These are phyloP conservation scores for Auxenochlorella pyrenoidosa DNA, from an alignment of 139 green algal genomes.

Conservation along the genomic window DNA sequence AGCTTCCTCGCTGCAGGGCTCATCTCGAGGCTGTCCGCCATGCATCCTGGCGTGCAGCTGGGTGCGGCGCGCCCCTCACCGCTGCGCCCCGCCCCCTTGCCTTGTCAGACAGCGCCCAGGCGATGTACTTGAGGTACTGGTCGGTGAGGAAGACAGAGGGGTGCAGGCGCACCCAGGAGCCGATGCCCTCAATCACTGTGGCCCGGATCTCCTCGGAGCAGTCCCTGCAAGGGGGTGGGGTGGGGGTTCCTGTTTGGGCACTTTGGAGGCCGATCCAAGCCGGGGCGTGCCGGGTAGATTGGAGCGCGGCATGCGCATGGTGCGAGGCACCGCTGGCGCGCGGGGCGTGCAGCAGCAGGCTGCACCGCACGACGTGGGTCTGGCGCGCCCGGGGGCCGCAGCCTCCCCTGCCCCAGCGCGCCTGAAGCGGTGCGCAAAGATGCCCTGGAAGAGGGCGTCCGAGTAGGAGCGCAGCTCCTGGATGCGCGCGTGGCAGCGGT, in stretches of 20 bases:
- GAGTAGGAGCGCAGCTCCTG: conserved; percentile 63
- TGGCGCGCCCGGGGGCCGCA: too few relatives aligned
- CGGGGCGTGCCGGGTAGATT: too few relatives aligned
- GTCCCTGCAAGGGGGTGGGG: conserved; percentile 64
- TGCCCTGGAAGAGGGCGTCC: conserved; percentile 60
- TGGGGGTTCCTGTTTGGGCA: too few relatives aligned
- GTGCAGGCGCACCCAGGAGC: conserved; percentile 77
- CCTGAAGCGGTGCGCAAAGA: conserved; percentile 72
- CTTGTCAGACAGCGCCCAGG: conserved; percentile 93
- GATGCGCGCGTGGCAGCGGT: conserved; percentile 51
- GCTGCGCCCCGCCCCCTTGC: conserved; percentile 23
- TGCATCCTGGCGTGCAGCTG: too few relatives aligned
- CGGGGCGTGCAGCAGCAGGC: too few relatives aligned
- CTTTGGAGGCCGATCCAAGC: too few relatives aligned
- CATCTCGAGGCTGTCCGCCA: too few relatives aligned
- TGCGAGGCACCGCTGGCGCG: too few relatives aligned
- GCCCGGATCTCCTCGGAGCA: conserved; percentile 74
- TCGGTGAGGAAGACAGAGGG: conserved; percentile 87
- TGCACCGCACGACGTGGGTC: too few relatives aligned
- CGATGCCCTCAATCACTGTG: conserved; percentile 82
- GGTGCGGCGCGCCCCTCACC: too few relatives aligned
- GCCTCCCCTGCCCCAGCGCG: background rate
- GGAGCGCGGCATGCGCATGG: too few relatives aligned
- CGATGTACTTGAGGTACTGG: conserved; percentile 97
- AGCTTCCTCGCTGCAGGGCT: too few relatives aligned